Base-by-base conservation (phyloP, 2,329 filamentous ascomycete genomes). In the Lasiodiplodia sp. region DNA sequence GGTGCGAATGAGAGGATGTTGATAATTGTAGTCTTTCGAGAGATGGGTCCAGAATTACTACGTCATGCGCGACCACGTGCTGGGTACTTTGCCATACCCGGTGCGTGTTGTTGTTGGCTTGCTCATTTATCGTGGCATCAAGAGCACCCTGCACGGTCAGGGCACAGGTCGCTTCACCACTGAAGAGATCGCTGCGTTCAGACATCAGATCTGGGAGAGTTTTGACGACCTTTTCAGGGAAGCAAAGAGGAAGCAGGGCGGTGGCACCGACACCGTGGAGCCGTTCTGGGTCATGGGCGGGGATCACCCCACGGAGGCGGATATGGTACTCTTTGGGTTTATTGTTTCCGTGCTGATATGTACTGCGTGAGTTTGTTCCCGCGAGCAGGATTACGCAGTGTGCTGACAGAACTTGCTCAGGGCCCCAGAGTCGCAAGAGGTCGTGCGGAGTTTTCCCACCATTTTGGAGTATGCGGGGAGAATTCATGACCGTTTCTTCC, bases 31-130 rank as follows among this genome's bases (percentile, higher is more conserved):
- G 82, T 75, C 71, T 0, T 80, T 82, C 51, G 88, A 91, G 77
- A 80, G 83, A 70, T 91, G 88, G 88, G 74, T 83, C 2, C 79
- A 87, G 68, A 89, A 90, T 74, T 90, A 86, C 78, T 83, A 86
- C 69, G 76, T 78, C 16, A 89, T 89, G 87, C 85, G 88, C 18
- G 82, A 83, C 63, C 78, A 85, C 47, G 77, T 83, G 0, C 78
- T 91, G 7, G 77, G 74, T 11, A 66, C 81, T 0, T 70, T 89
- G 1, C 85, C 87, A 0, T 90, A 84, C 73, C 85, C 84, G 0
- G 47, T 87, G 0, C 85, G 83, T 14, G 69, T 85, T 0, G 2
- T 88, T 1, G 73, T 90, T 8, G 88, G 87, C 0, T 72, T 80
- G 18, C 56, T 90, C 0, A 78, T 81, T 4, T 83, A 87, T 71